phyloP scores from a whole-genome alignment of 2,329 filamentous ascomycete genomes.

The Anthostomella pinea region DNA sequence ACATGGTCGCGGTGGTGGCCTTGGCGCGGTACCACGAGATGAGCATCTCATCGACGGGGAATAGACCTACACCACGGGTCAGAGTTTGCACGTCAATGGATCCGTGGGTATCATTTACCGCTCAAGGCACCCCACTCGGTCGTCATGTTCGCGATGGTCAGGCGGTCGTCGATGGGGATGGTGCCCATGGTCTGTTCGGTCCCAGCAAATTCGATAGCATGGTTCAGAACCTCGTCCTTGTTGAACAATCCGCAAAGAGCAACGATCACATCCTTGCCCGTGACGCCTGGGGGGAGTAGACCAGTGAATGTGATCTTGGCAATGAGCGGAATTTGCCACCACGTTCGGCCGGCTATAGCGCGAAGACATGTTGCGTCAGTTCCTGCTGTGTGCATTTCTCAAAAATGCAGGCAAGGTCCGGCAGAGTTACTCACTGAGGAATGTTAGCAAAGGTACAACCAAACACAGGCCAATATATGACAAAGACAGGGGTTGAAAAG shows the following conservation, averaged over 20 bases:
- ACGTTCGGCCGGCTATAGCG: slow-evolving; percentile 73
- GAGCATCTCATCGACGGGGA: slow-evolving; percentile 75
- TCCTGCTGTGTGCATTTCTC: no score
- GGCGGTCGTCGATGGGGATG: slow-evolving; percentile 67
- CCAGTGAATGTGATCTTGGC: slow-evolving; percentile 78
- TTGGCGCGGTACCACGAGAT: slow-evolving; percentile 73
- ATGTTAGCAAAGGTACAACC: no score
- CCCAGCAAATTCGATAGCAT: slow-evolving; percentile 84
- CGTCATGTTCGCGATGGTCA: slow-evolving; percentile 78
- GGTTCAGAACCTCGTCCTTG: slow-evolving; percentile 85
- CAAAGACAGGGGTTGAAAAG: no score
- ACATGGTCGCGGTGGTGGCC: slow-evolving; percentile 69
- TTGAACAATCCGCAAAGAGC: slow-evolving; percentile 84
- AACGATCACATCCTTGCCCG: slow-evolving; percentile 92
- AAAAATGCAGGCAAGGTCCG: no score
- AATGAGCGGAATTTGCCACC: slow-evolving; percentile 86
- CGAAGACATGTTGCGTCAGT: no score
- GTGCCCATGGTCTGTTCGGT: slow-evolving; percentile 72
- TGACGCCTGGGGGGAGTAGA: slow-evolving; percentile 72
- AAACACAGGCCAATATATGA: no score
- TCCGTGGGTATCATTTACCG: slow-evolving; percentile 10
- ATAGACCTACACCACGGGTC: slow-evolving; percentile 51
- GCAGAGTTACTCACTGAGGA: no score
- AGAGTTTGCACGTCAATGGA: no score
- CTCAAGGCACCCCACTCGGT: slow-evolving; percentile 75